Percentiles rank a stretch among this genome's conserved stretches.
These are phyloP conservation scores for Ettlia oleoabundans DNA, from an alignment of 139 green algal genomes.

Conservation along the genomic window DNA sequence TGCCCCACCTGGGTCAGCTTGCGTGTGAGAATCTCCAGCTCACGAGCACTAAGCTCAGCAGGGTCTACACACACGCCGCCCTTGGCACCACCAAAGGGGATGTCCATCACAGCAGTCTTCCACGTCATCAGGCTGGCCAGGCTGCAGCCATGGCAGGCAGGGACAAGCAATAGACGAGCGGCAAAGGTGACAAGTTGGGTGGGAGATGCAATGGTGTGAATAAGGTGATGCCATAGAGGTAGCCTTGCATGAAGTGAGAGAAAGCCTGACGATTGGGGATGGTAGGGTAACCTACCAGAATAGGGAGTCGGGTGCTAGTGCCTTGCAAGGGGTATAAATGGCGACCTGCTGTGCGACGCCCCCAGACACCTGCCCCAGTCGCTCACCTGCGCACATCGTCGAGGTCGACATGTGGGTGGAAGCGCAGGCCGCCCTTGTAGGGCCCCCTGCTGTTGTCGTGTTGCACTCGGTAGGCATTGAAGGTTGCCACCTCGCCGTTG, in stretches of 20 bases:
- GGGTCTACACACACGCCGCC: constrained; percentile 76
- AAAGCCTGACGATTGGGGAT: no score
- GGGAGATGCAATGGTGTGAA: no score
- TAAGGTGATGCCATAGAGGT: no score
- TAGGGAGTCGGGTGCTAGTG: no score
- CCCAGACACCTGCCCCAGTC: no score
- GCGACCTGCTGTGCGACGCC: no score
- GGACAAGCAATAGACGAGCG: no score
- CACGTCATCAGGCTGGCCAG: constrained; percentile 90
- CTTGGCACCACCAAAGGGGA: constrained; percentile 94
- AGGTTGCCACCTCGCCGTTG: constrained; percentile 75
- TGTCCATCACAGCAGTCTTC: constrained; percentile 95
- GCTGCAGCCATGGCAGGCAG: no score
- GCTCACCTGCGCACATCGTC: constrained; percentile 62
- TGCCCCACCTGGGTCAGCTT: constrained; percentile 87
- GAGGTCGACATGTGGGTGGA: constrained; percentile 79
- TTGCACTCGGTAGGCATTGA: constrained; percentile 84
- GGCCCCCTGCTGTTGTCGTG: constrained; percentile 89
- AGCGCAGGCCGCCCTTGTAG: constrained; percentile 87
- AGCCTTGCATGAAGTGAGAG: no score
- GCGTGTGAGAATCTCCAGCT: constrained; percentile 88
- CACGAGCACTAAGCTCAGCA: constrained; percentile 63
- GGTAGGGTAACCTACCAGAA: no score
- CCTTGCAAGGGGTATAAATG: no score
- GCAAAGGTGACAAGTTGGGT: no score